Percentiles rank a stretch among this genome's conserved stretches.
These are phyloP conservation scores for Psilocybe azurescens DNA, from an alignment of 768 basidiomycete genomes.

Conservation along the genomic window DNA sequence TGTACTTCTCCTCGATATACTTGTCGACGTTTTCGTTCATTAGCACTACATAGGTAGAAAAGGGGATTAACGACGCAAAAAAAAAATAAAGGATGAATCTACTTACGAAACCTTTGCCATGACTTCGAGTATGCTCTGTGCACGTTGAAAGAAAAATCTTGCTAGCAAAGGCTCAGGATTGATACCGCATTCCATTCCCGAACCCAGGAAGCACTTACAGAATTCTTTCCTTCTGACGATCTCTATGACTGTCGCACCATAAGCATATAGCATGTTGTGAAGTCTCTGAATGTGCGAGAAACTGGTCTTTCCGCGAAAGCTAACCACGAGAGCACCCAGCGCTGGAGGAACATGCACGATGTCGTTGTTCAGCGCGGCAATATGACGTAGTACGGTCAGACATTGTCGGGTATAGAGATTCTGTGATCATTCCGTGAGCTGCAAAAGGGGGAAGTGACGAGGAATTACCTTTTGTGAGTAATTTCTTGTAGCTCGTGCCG, in stretches of 20 bases:
- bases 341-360: constrained; percentile 74
- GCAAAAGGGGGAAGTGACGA: constrained; percentile 6
- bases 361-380: constrained; percentile 82
- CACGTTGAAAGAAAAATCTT: constrained; percentile 81
- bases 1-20: constrained; percentile 86
- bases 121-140: constrained; percentile 81
- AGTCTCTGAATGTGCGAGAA: constrained; percentile 92
- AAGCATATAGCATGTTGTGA: constrained; percentile 90
- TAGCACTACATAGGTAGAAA: constrained; percentile 47
- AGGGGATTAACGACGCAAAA: not conserved
- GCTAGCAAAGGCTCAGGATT: constrained; percentile 42
- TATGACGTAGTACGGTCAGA: constrained; percentile 70
- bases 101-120: constrained; percentile 87
- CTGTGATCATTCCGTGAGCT: constrained; percentile 44
- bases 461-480: constrained; percentile 56
- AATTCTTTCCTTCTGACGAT: constrained; percentile 92
- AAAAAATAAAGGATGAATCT: not conserved
- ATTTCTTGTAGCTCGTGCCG: constrained; percentile 66
- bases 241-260: constrained; percentile 90
- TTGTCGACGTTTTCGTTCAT: constrained; percentile 82
- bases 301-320: constrained; percentile 76
- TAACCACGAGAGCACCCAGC: constrained; percentile 69
- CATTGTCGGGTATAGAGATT: constrained; percentile 75
- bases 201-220: constrained; percentile 46
- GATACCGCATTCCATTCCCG: not conserved